phyloP scores from a whole-genome alignment of 805 yeast genomes.

The Candida sithepensis region DNA sequence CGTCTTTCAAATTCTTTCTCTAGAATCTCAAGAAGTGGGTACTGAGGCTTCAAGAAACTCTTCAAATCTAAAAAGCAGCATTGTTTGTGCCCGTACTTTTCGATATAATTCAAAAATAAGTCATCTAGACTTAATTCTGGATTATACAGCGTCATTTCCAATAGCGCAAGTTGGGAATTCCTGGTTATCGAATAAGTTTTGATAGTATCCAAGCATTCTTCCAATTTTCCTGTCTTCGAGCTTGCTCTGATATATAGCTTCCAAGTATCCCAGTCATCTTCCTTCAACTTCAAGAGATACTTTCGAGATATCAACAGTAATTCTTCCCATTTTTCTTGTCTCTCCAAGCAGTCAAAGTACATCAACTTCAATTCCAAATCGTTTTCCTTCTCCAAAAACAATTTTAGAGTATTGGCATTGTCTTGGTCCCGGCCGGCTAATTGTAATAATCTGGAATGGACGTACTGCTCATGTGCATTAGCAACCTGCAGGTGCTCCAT shows the following conservation, averaged over 20 bases:
- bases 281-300: slow-evolving; percentile 42
- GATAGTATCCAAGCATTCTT: slow-evolving; percentile 33
- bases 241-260: slow-evolving; percentile 48
- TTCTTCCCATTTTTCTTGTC: slow-evolving; percentile 38
- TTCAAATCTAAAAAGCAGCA: slow-evolving; percentile 65
- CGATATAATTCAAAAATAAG: slow-evolving; percentile 40
- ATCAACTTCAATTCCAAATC: slow-evolving; percentile 65
- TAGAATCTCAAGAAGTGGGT: slow-evolving; percentile 4
- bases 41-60: slow-evolving; percentile 18
- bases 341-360: slow-evolving; percentile 44
- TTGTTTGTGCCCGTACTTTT: slow-evolving; percentile 47
- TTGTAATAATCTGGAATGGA: slow-evolving; percentile 50
- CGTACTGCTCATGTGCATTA: slow-evolving; percentile 63
- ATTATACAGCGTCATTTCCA: slow-evolving; percentile 37
- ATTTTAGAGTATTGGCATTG: slow-evolving; percentile 29
- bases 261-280: slow-evolving; percentile 82
- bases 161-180: slow-evolving; percentile 52
- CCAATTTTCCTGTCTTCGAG: slow-evolving; percentile 30
- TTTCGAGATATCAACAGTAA: slow-evolving; percentile 38
- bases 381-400: slow-evolving; percentile 35
- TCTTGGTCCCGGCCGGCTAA: slow-evolving; percentile 33
- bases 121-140: slow-evolving; percentile 19
- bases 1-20: slow-evolving; percentile 8
- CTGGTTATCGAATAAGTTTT: slow-evolving; percentile 38
- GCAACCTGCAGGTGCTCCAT: slow-evolving; percentile 37